Evolutionary conservation across 1,284 basidiomycete species (phyloP), one percentile per base, ranked within the genome.

Genomic region (Moniliophthora roreri): DNA sequence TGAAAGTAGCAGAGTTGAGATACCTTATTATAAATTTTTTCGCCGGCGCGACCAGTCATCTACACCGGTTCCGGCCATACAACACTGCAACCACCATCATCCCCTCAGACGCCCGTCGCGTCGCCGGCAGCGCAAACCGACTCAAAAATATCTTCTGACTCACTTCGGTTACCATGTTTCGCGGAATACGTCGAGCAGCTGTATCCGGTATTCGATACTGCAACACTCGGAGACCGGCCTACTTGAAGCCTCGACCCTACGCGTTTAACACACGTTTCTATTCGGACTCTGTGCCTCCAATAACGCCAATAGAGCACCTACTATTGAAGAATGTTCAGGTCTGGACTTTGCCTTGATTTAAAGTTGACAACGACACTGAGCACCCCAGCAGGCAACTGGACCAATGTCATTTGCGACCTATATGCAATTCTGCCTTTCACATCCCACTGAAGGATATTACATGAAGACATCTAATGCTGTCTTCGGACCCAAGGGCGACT

Each of bases 391-490:
- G 93, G 82, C 88, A 5, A 91, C 91, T 28, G 95, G 95, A 0
- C 94, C 95, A 0, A 77, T 97, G 52, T 83, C 93, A 0, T 83
- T 93, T 60, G 80, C 93, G 28, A 84, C 84, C 0, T 98, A 95
- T 72, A 95, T 96, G 86, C 85, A 90, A 60, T 78, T 93, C 58
- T 95, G 92, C 62, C 80, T 97, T 2, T 81, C 87, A 0, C 93
- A 97, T 69, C 93, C 94, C 0, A 87, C 81, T 0, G 76, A 91
- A 54, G 95, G 95, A 0, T 98, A 98, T 71, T 97, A 98, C 73
- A 90, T 88, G 77, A 86, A 87, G 52, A 75, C 82, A 0, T 60
- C 70, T 4, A 78, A 87, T 55, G 78, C 85, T 37, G 88, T 98
- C 2, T 92, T 99, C 63, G 97, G 97, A 9, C 63, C 82, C 0